phyloP scores from a whole-genome alignment of 1,284 basidiomycete species.

The Ustilago bromivora region DNA sequence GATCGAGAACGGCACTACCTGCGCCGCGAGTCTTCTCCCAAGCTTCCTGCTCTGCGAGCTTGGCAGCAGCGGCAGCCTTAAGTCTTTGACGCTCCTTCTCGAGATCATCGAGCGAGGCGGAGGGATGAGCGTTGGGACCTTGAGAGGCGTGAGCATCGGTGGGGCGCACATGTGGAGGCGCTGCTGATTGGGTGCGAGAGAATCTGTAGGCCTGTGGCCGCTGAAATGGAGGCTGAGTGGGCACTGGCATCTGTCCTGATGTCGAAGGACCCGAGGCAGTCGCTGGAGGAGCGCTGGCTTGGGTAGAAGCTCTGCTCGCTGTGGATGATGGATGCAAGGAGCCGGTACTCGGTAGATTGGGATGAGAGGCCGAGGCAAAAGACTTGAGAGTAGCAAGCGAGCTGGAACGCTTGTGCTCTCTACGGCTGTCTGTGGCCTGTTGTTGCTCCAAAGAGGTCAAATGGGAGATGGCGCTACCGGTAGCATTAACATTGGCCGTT shows the following conservation, averaged over 20 bases:
- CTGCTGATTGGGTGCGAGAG: constrained; percentile 34
- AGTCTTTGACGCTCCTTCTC: constrained; percentile 48
- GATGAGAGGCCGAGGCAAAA: constrained; percentile 24
- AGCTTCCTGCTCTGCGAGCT: constrained; percentile 55
- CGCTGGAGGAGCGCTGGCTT: constrained; percentile 4
- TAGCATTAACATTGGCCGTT: constrained; percentile 43
- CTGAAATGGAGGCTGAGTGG: constrained; percentile 36
- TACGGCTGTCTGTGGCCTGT: constrained; percentile 35
- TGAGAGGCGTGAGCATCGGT: constrained; percentile 4
- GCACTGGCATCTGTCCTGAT: constrained; percentile 33
- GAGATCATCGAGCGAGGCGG: constrained; percentile 23
- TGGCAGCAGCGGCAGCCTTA: constrained; percentile 52
- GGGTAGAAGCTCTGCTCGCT: constrained; percentile 8
- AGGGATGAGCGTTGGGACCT: neutral
- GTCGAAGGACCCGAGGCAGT: constrained; percentile 4
- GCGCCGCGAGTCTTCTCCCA: constrained; percentile 66
- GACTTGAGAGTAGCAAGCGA: constrained; percentile 39
- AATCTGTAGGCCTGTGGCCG: constrained; percentile 34
- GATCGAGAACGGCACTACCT: constrained; percentile 60
- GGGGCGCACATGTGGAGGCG: constrained; percentile 25
- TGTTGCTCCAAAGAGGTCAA: constrained; percentile 30
- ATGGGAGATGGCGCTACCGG: constrained; percentile 33
- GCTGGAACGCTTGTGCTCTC: constrained; percentile 36
- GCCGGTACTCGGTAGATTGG: constrained; percentile 6
- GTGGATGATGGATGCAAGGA: constrained; percentile 1